Base-by-base conservation (phyloP, 108 stramenopile genomes). In the Epithemia pelagica region DNA sequence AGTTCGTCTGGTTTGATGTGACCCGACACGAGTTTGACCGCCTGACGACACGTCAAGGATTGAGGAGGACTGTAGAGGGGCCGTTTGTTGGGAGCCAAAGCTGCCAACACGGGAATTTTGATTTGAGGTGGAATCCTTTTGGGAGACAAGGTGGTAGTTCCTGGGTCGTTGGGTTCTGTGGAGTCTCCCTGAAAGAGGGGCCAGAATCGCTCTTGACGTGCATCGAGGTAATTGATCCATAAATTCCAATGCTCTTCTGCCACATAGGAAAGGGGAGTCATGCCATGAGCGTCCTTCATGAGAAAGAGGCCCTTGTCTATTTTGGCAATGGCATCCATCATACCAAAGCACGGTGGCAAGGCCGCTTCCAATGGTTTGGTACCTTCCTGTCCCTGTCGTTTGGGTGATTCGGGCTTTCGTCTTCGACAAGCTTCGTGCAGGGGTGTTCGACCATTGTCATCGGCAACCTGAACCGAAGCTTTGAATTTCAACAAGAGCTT, bases 401-500 rank as follows among this genome's bases (percentile, higher is more conserved):
- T 10, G 10, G 15, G 37, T 54, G 68, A 68, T 26, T 74, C 67
- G 5, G 87, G 78, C 7, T 76, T 46, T 21, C 73, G 63, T 21
- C 78, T 79, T 85, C 88, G 91, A 29, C 84, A 90, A 0, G 82
- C 86, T 75, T 95, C 93, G 66, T 95, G 93, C 54, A 91, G 54
- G 1, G 88, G 87, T 10, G 90, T 95, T 0, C 90, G 78, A 1
- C 93, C 93, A 66, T 72, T 88, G 65, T 91, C 90, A 67, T 95
- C 78, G 63, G 64, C 52, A 30, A 84, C 78, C 61, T 84, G 78
- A 7, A 79, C 54, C 1, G 62, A 69, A 30, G 57, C 56, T 0
- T 78, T 77, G n/a, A 61, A 68, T 3, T 84, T 69, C 0, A 82
- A 10, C 31, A 87, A 52, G 18, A 77, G 51, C 31, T 67, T 67